Evolutionary conservation across 768 basidiomycete genomes (phyloP).

Genomic region (Stropharia rugosoannulata): DNA sequence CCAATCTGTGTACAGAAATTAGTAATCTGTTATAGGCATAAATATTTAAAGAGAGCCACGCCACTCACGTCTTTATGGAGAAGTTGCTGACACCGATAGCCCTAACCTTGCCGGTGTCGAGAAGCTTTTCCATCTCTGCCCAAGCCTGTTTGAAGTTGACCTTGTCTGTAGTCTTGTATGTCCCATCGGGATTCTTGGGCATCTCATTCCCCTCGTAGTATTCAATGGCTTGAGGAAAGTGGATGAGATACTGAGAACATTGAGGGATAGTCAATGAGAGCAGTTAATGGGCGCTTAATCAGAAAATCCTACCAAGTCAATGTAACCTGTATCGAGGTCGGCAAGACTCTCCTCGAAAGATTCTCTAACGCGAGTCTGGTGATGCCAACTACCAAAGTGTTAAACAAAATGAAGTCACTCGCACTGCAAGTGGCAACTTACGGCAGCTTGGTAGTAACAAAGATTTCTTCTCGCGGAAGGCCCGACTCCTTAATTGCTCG

Average conservation of each 20-base stretch:
- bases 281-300: neutral
- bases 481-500: constrained; percentile 45
- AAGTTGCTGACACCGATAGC: constrained; percentile 64
- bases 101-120: constrained; percentile 42
- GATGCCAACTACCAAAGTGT: constrained; percentile 30
- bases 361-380: constrained; percentile 34
- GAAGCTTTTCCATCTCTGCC: constrained; percentile 50
- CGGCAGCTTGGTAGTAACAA: constrained; percentile 50
- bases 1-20: constrained; percentile 26
- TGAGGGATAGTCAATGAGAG: neutral
- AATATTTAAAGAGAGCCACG: neutral
- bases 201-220: constrained; percentile 9
- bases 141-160: constrained; percentile 43
- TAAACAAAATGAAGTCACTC: neutral
- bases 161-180: constrained; percentile 28
- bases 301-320: constrained; percentile 38
- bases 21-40: neutral
- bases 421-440: constrained; percentile 16
- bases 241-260: constrained; percentile 43
- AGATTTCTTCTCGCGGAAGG: constrained; percentile 46
- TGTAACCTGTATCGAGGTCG: constrained; percentile 37
- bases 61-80: constrained; percentile 47
- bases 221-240: constrained; percentile 43
- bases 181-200: constrained; percentile 32
- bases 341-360: constrained; percentile 41